Evolutionary conservation across 352 stramenopile species (phyloP).

Genomic region (Thalassiosira exigua): DNA sequence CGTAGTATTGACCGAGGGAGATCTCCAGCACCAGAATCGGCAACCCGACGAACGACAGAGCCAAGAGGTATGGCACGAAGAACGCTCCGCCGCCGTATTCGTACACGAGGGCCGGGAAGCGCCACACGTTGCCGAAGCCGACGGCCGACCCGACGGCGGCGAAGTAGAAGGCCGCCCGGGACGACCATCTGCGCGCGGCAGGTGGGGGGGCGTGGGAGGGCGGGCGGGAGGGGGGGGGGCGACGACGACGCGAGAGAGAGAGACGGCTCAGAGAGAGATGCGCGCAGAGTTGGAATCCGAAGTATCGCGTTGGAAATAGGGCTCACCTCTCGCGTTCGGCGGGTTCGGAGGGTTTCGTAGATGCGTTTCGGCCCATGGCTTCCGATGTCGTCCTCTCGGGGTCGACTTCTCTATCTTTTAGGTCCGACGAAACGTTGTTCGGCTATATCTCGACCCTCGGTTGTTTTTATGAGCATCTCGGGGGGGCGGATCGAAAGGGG

Average conservation of each 20-base stretch:
- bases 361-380: background rate
- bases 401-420: too few species aligned
- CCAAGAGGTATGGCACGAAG: constrained; percentile 79
- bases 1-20: constrained; percentile 68
- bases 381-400: too few species aligned
- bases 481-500: background rate
- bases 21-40: constrained; percentile 81
- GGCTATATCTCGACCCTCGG: too few species aligned
- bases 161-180: constrained; percentile 75
- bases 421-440: too few species aligned
- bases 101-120: constrained; percentile 72
- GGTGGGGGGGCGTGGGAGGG: background rate
- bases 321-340: background rate
- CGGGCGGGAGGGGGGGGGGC: too few species aligned
- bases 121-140: constrained; percentile 5
- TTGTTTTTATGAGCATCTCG: too few species aligned
- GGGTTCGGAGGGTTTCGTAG: background rate
- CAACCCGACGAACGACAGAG: constrained; percentile 74
- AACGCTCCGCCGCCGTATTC: constrained; percentile 81
- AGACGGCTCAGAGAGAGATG: too few species aligned
- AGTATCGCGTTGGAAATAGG: too few species aligned
- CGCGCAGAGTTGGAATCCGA: too few species aligned
- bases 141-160: constrained; percentile 68
- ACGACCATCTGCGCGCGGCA: constrained; percentile 67
- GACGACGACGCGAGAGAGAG: background rate